Evolutionary conservation across 495 filamentous ascomycete species (phyloP).

Genomic region (Endocarpon pusillum): DNA sequence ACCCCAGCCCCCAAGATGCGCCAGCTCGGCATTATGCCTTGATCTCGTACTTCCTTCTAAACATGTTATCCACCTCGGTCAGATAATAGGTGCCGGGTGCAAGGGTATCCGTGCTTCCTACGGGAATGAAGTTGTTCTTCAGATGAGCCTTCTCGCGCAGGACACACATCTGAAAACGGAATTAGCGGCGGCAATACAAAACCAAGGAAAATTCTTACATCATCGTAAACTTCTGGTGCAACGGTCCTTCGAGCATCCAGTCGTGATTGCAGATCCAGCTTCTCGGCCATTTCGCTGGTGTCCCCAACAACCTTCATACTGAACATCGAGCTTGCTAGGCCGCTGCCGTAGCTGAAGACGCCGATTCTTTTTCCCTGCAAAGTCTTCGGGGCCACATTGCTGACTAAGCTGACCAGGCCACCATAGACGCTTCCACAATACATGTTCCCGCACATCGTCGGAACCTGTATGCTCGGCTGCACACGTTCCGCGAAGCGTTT

Average conservation of each 20-base stretch:
- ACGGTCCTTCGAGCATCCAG: slow-evolving; percentile 56
- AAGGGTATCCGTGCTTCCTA: slow-evolving; percentile 63
- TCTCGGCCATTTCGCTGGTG: slow-evolving; percentile 57
- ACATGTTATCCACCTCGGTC: slow-evolving; percentile 82
- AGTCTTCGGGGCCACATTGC: slow-evolving; percentile 48
- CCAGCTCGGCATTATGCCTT: slow-evolving; percentile 65
- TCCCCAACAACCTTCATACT: slow-evolving; percentile 69
- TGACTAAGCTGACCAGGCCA: slow-evolving; percentile 60
- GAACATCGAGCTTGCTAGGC: slow-evolving; percentile 79
- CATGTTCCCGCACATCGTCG: slow-evolving; percentile 97
- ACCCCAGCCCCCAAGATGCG: no score
- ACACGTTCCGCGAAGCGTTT: slow-evolving; percentile 87
- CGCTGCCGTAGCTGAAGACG: slow-evolving; percentile 90
- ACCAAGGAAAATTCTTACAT: slow-evolving; percentile 30
- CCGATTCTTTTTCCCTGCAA: slow-evolving; percentile 75
- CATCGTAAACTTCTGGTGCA: slow-evolving; percentile 71
- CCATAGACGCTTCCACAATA: slow-evolving; percentile 91
- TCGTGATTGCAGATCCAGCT: slow-evolving; percentile 62
- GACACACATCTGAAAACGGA: slow-evolving; percentile 59
- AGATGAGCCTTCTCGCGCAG: slow-evolving; percentile 88
- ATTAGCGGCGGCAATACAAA: not conserved
- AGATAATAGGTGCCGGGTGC: slow-evolving; percentile 74
- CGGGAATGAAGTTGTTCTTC: slow-evolving; percentile 73
- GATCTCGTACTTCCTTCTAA: slow-evolving; percentile 71
- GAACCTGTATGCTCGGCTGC: slow-evolving; percentile 64